A percentile compares a stretch with the other conserved stretches of the same genome.
Evolutionary conservation across 1,284 basidiomycete species (phyloP).

Genomic region (Ustilago cynodontis): DNA sequence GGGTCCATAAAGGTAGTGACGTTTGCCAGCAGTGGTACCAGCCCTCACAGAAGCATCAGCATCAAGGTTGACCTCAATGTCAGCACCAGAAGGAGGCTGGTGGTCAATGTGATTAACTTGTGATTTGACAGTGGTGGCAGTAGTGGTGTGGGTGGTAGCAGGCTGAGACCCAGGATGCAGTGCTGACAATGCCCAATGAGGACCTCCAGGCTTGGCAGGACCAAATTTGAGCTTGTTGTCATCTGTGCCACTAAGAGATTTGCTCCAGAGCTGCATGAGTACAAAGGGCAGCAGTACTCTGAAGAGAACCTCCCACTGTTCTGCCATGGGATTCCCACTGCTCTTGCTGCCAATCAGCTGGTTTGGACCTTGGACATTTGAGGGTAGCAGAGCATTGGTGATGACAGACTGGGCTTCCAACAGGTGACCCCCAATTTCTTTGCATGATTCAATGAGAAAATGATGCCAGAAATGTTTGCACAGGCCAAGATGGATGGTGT

Average conservation of each 20-base stretch:
- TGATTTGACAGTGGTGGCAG: not conserved
- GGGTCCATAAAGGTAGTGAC: not conserved
- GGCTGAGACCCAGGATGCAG: not conserved
- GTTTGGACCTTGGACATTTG: not conserved
- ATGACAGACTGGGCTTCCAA: not conserved
- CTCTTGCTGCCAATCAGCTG: not conserved
- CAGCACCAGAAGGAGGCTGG: no score
- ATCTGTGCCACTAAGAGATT: not conserved
- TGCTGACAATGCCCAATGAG: no score
- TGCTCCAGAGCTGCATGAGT: constrained; percentile 9
- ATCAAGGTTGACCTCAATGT: no score
- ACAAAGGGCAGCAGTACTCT: not conserved
- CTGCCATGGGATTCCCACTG: constrained; percentile 4
- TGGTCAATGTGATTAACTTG: no score
- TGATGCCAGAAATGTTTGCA: constrained; percentile 14
- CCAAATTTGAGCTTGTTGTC: not conserved
- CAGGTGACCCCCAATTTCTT: not conserved
- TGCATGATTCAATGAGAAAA: constrained; percentile 7
- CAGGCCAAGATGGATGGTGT: constrained; percentile 15
- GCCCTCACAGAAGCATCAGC: no score
- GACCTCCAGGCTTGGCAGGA: no score
- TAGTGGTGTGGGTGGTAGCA: not conserved
- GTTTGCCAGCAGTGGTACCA: no score
- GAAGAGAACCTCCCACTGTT: not conserved
- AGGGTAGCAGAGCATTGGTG: not conserved